Base-by-base conservation (phyloP, 2,329 filamentous ascomycete genomes). In the Hypoxylon rubiginosum region DNA sequence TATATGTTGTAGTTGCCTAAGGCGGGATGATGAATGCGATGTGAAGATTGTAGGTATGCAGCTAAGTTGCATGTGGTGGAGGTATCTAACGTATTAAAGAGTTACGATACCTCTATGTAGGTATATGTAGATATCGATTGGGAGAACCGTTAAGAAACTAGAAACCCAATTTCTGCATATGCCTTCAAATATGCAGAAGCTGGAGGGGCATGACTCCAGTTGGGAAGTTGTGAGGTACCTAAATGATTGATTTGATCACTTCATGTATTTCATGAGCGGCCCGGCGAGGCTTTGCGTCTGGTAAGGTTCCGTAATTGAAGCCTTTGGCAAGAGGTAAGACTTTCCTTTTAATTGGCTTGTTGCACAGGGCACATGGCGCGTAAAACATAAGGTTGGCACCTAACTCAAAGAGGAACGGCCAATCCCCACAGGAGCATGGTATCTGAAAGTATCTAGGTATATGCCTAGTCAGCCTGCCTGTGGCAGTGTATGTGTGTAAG, bases 341-440 rank as follows among this genome's bases (percentile, higher is more conserved):
- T 46, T 52, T 21, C 30, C 24, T 41, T 54, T 17, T 67, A 56
- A 69, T 65, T 69, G 64, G 64, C 49, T 39, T 36, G 58, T 67
- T 49, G 58, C 61, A 64, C 11, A 28, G 61, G 67, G 52, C 43
- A 63, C 34, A 63, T 61, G 55, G 67, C 61, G 51, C 58, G 60
- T 63, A 63, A 54, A 67, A 64, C 46, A 55, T 64, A 61, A 64
- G 66, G 60, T 61, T 61, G 19, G 45, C 59, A 57, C 66, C 52
- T 64, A 57, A 58, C 64, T 57, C 7, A 39, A 69, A 64, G 17
- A 24, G 36, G 52, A 56, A 58, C 58, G 28, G 50, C 52, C 43
- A 43, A 50, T 48, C 45, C 19, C 28, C 24, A 43, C 49, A 58
- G 4, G 13, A 26, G 24, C 26, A 34, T 8, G 13, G 24, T 39